Base-by-base conservation (phyloP, 1,284 basidiomycete species). In the Cronartium quercuum region DNA sequence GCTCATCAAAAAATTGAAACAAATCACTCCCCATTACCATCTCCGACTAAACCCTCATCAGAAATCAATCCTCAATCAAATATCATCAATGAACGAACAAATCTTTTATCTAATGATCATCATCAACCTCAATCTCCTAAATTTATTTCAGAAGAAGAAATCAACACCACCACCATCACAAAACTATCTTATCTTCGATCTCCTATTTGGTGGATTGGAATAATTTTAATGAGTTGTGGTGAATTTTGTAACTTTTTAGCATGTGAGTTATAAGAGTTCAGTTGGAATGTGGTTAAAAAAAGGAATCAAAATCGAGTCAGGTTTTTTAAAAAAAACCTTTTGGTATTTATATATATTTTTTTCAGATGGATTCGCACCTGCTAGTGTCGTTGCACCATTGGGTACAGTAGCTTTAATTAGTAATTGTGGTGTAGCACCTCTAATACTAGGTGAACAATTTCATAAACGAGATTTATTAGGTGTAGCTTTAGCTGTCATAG, bases 221-320 rank as follows among this genome's bases (percentile, higher is more conserved):
- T 98, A 77, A 79, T 87, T 12, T 84, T 97, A 61, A 95, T 98
- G 89, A 91, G 91, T 77, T 77, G 96, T 12, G 95, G 95, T 15
- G 95, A 98, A 84, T 83, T 88, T 34, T 91, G 92, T 13, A 97
- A 97, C 81, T 97, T 97, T 77, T 86, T 93, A 71, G 90, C 91
- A 1, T 97, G 76, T 76, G 18, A 66, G 64, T 61, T 24, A 37
- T 37, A 77, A 21, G 21, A 29, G 15, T 1, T 76, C 77, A 62
- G 76, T 77, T 65, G 77, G 76, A 18, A 29, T 35, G 0, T 76
- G 71, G 10, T 77, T 76, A 77, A 71, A 34, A 78, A n/a, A n/a
- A n/a, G n/a, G n/a, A n/a, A n/a, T n/a, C n/a, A n/a, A n/a, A n/a
- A n/a, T n/a, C 61, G 24, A n/a, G 5, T 44, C 64, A 47, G 18